Evolutionary conservation across 2,329 filamentous ascomycete genomes (phyloP), one percentile per base, ranked within the genome.

Genomic region (Aspergillus hortae): DNA sequence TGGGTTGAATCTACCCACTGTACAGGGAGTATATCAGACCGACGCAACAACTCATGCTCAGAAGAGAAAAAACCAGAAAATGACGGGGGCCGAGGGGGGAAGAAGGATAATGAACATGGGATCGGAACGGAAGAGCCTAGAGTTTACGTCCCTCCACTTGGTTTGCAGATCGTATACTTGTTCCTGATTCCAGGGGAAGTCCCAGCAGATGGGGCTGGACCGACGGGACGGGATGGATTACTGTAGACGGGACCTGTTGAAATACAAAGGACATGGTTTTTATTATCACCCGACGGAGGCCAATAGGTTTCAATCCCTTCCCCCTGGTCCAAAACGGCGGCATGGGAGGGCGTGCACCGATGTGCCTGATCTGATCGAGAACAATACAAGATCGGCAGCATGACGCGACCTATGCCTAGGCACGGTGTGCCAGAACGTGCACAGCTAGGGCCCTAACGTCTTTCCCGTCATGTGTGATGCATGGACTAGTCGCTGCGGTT

Each of bases 131-230:
- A 44, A 45, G 48, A 48, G 21, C 17, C 21, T n/a, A 48, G 38
- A 32, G 21, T 44, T 51, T 49, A 49, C 51, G 40, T 44, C 23
- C 48, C 10, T 43, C 42, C 43, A 48, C 46, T 33, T 32, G 32
- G 45, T 52, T 52, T 45, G 58, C 48, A 58, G 58, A 60, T 60
- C 58, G 48, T 19, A 53, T 48, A 52, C 50, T 48, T 52, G 56
- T 52, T 53, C 54, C 51, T 55, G 54, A 48, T 51, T 58, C 52
- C 53, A 52, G 57, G 56, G 53, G 43, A 54, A 33, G 38, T 23
- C 30, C 32, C 47, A 21, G 40, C 44, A 35, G 49, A 35, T 45
- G 50, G 50, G 55, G 52, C 55, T 55, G 32, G 47, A 40, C 50
- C 32, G 27, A 47, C 48, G 46, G 55, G 40, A 36, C 35, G 32